Evolutionary conservation across 129 eudicot genomes (phyloP).

Genomic region (Flaveria brownii): DNA sequence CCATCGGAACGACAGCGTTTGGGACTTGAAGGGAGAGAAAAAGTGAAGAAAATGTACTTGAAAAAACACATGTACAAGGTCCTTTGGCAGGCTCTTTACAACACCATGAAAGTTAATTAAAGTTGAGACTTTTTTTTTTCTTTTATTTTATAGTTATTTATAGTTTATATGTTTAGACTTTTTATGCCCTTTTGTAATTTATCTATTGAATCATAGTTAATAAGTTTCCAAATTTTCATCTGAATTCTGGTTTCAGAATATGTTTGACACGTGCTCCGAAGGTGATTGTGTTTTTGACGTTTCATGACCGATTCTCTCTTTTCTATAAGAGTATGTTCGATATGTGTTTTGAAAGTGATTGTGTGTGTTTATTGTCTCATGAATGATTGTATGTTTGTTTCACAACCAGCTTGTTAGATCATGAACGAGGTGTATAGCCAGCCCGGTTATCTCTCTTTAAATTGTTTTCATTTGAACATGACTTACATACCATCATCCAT

Average conservation of each 20-base stretch:
- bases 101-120: slow-evolving; percentile 75
- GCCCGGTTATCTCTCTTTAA: no score
- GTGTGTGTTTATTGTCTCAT: no score
- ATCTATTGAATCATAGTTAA: neutral
- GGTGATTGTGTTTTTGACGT: no score
- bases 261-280: neutral
- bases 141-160: neutral
- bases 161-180: neutral
- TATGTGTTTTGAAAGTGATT: neutral
- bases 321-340: no score
- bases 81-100: slow-evolving; percentile 69
- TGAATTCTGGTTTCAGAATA: neutral
- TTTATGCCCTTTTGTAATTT: slow-evolving; percentile 8
- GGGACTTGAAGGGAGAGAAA: slow-evolving; percentile 74
- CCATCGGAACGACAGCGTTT: slow-evolving; percentile 63
- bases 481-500: no score
- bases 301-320: no score
- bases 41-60: slow-evolving; percentile 77
- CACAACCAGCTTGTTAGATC: no score
- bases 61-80: slow-evolving; percentile 91
- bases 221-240: neutral
- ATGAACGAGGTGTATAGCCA: no score
- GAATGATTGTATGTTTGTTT: neutral
- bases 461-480: no score
- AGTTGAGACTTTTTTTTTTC: neutral